phyloP scores from a whole-genome alignment of 192 early-diverging fungal species.

The Coemansia sp. region DNA sequence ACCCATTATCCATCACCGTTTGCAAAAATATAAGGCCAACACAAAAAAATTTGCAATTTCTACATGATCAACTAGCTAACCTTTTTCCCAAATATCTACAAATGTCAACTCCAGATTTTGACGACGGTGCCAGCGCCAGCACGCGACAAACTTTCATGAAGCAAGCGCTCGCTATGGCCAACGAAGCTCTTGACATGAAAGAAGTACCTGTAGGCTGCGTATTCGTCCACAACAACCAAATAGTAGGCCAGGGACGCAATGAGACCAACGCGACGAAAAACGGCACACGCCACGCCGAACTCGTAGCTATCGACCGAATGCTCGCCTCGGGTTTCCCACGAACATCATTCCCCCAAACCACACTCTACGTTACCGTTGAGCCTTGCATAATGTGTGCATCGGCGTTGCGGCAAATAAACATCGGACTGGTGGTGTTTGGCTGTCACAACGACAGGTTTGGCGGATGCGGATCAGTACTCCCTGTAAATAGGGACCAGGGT shows the following conservation, averaged over 20 bases:
- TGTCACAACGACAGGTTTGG: conserved; percentile 96
- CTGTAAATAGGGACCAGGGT: conserved; percentile 62
- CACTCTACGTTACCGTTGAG: conserved; percentile 96
- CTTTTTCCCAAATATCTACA: too few relatives aligned
- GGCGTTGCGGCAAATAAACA: conserved; percentile 78
- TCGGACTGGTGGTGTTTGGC: conserved; percentile 90
- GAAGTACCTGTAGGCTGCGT: conserved; percentile 99
- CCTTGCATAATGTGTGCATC: conserved; percentile 98
- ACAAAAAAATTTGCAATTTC: too few relatives aligned
- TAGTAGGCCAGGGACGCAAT: conserved; percentile 87
- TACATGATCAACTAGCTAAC: too few relatives aligned
- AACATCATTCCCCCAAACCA: conserved; percentile 58
- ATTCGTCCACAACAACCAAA: conserved; percentile 68
- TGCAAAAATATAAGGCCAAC: too few relatives aligned
- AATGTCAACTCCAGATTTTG: not conserved
- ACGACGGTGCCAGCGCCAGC: not conserved
- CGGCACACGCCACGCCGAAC: conserved; percentile 93
- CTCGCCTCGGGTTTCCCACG: conserved; percentile 36
- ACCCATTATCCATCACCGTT: too few relatives aligned
- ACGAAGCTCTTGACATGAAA: conserved; percentile 76
- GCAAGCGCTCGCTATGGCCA: conserved; percentile 60
- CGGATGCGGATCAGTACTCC: conserved; percentile 90
- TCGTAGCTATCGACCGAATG: conserved; percentile 89
- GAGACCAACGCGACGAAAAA: conserved; percentile 85
- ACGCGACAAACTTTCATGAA: conserved; percentile 25